A percentile compares a stretch with the other conserved stretches of the same genome.
Conservation (phyloP, 148 eudicot genomes). For the Cornus controversa region DNA sequence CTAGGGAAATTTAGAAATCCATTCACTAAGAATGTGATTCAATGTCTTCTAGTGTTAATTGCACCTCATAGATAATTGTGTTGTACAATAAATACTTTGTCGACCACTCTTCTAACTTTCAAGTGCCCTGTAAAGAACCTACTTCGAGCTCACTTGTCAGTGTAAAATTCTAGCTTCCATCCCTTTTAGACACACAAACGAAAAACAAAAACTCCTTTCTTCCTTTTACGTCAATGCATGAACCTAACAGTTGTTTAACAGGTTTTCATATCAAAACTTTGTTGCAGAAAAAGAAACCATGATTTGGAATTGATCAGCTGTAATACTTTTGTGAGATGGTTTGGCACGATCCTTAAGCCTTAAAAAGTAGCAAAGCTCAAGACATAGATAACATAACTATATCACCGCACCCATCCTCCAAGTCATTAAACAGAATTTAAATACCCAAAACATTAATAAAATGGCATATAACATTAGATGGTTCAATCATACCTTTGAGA, state of each 20-base stretch:
- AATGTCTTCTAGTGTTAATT: no score
- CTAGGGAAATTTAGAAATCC: no score
- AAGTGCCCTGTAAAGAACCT: background rate
- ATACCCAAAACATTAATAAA: background rate
- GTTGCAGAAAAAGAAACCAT: background rate
- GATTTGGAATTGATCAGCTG: background rate
- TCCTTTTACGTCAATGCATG: no score
- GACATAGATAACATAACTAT: background rate
- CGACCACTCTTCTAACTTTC: background rate
- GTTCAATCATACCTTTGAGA: slow-evolving; percentile 56
- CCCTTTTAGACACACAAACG: no score
- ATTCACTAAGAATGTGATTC: no score
- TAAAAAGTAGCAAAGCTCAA: background rate
- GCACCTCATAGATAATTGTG: no score
- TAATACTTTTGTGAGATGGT: no score
- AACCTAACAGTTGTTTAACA: no score
- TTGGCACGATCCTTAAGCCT: background rate
- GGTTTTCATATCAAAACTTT: no score
- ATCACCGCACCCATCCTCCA: background rate
- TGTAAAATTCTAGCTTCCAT: background rate
- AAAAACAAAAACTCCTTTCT: background rate
- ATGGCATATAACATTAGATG: background rate
- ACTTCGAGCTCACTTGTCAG: background rate
- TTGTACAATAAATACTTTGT: background rate
- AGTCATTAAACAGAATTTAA: background rate